phyloP scores from a whole-genome alignment of 345 rosid genomes.

The Trapa incisa region DNA sequence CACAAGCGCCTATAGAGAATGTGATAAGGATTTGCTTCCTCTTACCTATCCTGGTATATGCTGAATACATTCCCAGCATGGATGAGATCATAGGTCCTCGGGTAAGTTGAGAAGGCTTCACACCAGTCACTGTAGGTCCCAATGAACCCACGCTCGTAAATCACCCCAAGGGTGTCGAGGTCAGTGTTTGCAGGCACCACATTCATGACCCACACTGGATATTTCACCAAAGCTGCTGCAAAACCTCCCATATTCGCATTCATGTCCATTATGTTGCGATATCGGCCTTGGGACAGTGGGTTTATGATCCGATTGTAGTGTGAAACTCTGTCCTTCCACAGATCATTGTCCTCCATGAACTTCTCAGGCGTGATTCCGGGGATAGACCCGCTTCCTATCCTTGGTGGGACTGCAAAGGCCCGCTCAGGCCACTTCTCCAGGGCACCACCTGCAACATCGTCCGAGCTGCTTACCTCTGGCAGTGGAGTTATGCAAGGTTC shows the following conservation, averaged over 20 bases:
- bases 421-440: slow-evolving; percentile 83
- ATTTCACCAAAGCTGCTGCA: slow-evolving; percentile 59
- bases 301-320: slow-evolving; percentile 49
- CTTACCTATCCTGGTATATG: slow-evolving; percentile 66
- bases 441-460: slow-evolving; percentile 74
- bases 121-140: slow-evolving; percentile 96
- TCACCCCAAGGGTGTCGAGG: slow-evolving; percentile 66
- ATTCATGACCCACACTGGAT: slow-evolving; percentile 91
- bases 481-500: slow-evolving; percentile 74
- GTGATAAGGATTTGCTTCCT: not conserved
- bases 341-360: slow-evolving; percentile 56
- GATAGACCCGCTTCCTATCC: slow-evolving; percentile 60
- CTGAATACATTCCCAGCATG: slow-evolving; percentile 76
- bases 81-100: slow-evolving; percentile 91
- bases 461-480: slow-evolving; percentile 56
- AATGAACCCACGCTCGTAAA: slow-evolving; percentile 75
- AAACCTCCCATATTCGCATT: slow-evolving; percentile 92
- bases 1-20: not conserved
- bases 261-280: slow-evolving; percentile 89
- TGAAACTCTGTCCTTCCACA: slow-evolving; percentile 61
- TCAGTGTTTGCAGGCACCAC: slow-evolving; percentile 61
- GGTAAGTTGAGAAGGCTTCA: slow-evolving; percentile 93
- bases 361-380: slow-evolving; percentile 53
- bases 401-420: slow-evolving; percentile 67
- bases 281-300: slow-evolving; percentile 55